A percentile compares a stretch with the other conserved stretches of the same genome.
These are phyloP conservation scores for Linum lewisii DNA, from an alignment of 345 rosid species.

Conservation along the genomic window DNA sequence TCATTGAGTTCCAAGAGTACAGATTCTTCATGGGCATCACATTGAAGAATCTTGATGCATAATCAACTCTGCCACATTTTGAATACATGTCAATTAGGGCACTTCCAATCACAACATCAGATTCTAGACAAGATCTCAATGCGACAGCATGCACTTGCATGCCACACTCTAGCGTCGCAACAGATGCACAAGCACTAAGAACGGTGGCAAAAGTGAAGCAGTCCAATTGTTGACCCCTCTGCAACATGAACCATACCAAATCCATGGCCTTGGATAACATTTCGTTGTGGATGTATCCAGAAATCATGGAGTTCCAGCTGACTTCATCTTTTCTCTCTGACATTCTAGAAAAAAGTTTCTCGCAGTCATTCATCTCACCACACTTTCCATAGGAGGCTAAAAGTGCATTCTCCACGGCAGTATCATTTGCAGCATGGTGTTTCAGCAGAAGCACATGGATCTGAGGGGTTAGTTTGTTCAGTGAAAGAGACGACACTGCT, in stretches of 20 bases:
- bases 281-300: slow-evolving; percentile 75
- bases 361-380: slow-evolving; percentile 59
- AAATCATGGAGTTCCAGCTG: slow-evolving; percentile 87
- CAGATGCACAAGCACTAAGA: slow-evolving; percentile 91
- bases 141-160: slow-evolving; percentile 90
- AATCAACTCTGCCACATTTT: slow-evolving; percentile 88
- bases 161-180: slow-evolving; percentile 82
- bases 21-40: slow-evolving; percentile 62
- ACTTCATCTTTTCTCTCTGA: slow-evolving; percentile 64
- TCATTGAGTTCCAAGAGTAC: slow-evolving; percentile 97
- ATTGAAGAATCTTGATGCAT: slow-evolving; percentile 66
- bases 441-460: slow-evolving; percentile 60
- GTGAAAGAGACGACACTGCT: slow-evolving; percentile 49
- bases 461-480: slow-evolving; percentile 42
- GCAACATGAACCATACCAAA: slow-evolving; percentile 72
- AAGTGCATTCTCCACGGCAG: slow-evolving; percentile 68
- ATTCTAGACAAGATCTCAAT: slow-evolving; percentile 61
- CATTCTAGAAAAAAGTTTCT: slow-evolving; percentile 75
- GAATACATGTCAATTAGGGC: slow-evolving; percentile 91
- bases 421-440: slow-evolving; percentile 33
- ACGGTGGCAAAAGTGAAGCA: slow-evolving; percentile 78
- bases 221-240: slow-evolving; percentile 62
- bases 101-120: slow-evolving; percentile 87
- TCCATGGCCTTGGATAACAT: slow-evolving; percentile 63
- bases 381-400: slow-evolving; percentile 85